Conservation (phyloP, 768 basidiomycete genomes). For the Suillus plorans region DNA sequence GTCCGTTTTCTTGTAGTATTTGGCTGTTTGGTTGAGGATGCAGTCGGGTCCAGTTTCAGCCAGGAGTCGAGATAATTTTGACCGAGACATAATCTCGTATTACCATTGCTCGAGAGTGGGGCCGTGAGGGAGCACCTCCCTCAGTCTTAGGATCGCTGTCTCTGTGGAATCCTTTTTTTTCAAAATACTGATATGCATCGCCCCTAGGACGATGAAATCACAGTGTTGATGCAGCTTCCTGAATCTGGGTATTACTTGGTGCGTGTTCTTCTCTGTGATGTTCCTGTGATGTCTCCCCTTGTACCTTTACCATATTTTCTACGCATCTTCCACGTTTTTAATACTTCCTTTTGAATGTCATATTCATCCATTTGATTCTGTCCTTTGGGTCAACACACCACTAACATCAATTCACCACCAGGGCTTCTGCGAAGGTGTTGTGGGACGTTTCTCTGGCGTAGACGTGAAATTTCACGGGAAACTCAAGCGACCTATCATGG, state of each 20-base stretch:
- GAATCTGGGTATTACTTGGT: constrained; percentile 66
- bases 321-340: neutral
- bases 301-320: neutral
- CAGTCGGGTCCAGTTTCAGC: neutral
- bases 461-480: constrained; percentile 71
- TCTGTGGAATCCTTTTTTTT: neutral
- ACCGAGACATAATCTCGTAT: neutral
- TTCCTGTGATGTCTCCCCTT: constrained; percentile 1
- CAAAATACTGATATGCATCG: neutral
- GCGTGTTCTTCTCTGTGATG: constrained; percentile 23
- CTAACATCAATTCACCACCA: constrained; percentile 23
- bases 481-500: constrained; percentile 78
- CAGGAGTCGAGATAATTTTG: neutral
- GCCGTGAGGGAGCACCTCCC: neutral
- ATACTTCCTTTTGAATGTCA: neutral
- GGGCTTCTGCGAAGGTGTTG: constrained; percentile 89
- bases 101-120: neutral
- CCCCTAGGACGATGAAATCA: constrained; percentile 73
- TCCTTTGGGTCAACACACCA: neutral
- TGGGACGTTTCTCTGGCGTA: constrained; percentile 65
- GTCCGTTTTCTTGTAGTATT: neutral
- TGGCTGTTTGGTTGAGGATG: neutral
- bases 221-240: constrained; percentile 69
- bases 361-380: neutral
- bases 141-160: neutral